Evolutionary conservation across 306 rosid genomes (phyloP).

Genomic region (Prunus davidiana): DNA sequence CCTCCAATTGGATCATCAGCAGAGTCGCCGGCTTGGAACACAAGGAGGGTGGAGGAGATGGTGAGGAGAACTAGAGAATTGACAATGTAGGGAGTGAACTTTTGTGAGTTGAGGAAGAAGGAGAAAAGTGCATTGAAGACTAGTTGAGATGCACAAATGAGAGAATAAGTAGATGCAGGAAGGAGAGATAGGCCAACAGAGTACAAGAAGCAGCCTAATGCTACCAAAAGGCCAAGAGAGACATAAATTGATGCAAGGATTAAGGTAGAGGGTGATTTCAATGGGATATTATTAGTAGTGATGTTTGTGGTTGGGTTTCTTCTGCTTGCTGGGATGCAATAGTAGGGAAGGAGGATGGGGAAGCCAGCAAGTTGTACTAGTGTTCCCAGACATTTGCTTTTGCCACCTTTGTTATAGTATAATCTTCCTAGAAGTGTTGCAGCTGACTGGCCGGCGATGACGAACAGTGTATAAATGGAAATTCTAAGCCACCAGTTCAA

Average conservation of each 20-base stretch:
- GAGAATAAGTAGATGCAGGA: slow-evolving; percentile 46
- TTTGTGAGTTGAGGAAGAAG: slow-evolving; percentile 11
- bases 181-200: slow-evolving; percentile 40
- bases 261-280: slow-evolving; percentile 11
- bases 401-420: slow-evolving; percentile 36
- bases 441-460: slow-evolving; percentile 27
- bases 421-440: slow-evolving; percentile 30
- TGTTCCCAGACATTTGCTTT: slow-evolving; percentile 36
- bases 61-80: slow-evolving; percentile 58
- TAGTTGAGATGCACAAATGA: slow-evolving; percentile 38
- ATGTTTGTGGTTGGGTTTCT: background rate
- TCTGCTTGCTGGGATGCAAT: slow-evolving; percentile 8
- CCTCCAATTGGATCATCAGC: background rate
- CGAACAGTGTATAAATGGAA: background rate
- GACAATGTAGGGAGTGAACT: slow-evolving; percentile 47
- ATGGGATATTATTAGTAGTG: background rate
- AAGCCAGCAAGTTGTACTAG: slow-evolving; percentile 30
- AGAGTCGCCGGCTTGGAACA: slow-evolving; percentile 13
- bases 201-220: slow-evolving; percentile 14
- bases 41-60: slow-evolving; percentile 47
- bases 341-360: slow-evolving; percentile 32
- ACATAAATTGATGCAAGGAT: slow-evolving; percentile 22
- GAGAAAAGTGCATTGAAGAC: slow-evolving; percentile 59
- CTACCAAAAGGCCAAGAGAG: slow-evolving; percentile 31
- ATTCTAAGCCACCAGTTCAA: slow-evolving; percentile 28